Conservation (phyloP, 176 grass and related monocot genomes). For the Tillandsia leiboldiana region DNA sequence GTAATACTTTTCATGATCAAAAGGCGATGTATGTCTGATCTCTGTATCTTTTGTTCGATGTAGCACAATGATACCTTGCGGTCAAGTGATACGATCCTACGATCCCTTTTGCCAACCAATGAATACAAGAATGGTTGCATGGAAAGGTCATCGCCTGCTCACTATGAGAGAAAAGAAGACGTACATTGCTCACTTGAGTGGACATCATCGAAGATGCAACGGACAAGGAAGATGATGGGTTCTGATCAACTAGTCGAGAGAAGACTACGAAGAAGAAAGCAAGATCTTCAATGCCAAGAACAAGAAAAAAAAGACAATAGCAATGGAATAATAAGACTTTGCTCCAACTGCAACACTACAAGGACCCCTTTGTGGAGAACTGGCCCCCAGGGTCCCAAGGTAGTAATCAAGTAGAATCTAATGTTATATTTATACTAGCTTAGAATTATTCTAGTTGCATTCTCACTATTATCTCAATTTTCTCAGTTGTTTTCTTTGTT, state of each 20-base stretch:
- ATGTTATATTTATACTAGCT: neutral
- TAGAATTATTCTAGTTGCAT: neutral
- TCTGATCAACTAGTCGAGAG: neutral
- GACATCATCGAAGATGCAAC: neutral
- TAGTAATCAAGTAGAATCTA: neutral
- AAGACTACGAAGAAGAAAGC: neutral
- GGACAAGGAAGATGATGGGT: slow-evolving; percentile 8
- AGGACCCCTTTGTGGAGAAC: slow-evolving; percentile 35
- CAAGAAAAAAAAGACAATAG: slow-evolving; percentile 4
- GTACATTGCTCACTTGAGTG: neutral
- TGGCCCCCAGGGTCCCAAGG: slow-evolving; percentile 30
- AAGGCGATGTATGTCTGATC: neutral
- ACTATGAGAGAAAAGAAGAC: neutral
- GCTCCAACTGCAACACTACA: slow-evolving; percentile 30
- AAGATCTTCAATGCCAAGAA: neutral
- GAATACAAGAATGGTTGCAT: too few species aligned
- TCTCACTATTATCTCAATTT: neutral
- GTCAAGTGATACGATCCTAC: neutral
- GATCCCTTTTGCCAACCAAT: too few species aligned
- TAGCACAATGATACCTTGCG: neutral
- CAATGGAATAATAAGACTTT: slow-evolving; percentile 16
- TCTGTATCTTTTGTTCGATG: neutral
- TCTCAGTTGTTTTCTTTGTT: too few species aligned
- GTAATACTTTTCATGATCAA: neutral
- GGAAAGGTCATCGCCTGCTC: neutral